phyloP scores from a whole-genome alignment of 129 eudicot species.

The Solidago caesia region DNA sequence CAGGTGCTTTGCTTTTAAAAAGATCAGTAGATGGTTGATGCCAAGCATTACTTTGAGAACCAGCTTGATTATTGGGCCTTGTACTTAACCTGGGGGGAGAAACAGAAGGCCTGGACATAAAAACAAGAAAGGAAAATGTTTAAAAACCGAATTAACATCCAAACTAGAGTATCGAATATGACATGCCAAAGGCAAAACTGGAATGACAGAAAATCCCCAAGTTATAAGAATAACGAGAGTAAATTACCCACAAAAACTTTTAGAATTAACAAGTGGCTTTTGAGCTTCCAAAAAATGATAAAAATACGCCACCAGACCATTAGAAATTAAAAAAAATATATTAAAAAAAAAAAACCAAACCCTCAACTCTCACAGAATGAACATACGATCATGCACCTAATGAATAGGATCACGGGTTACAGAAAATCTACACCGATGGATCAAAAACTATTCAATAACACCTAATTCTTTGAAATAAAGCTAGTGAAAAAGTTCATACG shows the following conservation, averaged over 20 bases:
- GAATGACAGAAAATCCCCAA: background rate
- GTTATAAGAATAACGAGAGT: background rate
- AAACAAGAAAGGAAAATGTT: background rate
- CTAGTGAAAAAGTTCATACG: background rate
- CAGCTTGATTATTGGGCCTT: slow-evolving; percentile 30
- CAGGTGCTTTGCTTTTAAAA: slow-evolving; percentile 35
- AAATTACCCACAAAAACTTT: background rate
- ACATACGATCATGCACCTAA: background rate
- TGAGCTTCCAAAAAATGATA: background rate
- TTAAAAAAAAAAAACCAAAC: too few species aligned
- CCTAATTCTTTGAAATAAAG: slow-evolving; percentile 6
- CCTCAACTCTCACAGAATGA: background rate
- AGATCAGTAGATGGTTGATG: slow-evolving; percentile 31
- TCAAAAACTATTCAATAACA: slow-evolving; percentile 5
- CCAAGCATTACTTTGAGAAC: slow-evolving; percentile 28
- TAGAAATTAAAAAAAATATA: too few species aligned
- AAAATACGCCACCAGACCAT: background rate
- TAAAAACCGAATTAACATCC: background rate
- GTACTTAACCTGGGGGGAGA: slow-evolving; percentile 47
- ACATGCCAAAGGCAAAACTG: background rate
- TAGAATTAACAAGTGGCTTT: background rate
- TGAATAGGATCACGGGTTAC: background rate
- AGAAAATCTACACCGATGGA: background rate
- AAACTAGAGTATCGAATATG: background rate
- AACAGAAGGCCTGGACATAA: slow-evolving; percentile 35